Percentiles rank a stretch among this genome's conserved stretches.
Conservation (phyloP, 179 eudicot species). For the Sideroxylon spinosum region DNA sequence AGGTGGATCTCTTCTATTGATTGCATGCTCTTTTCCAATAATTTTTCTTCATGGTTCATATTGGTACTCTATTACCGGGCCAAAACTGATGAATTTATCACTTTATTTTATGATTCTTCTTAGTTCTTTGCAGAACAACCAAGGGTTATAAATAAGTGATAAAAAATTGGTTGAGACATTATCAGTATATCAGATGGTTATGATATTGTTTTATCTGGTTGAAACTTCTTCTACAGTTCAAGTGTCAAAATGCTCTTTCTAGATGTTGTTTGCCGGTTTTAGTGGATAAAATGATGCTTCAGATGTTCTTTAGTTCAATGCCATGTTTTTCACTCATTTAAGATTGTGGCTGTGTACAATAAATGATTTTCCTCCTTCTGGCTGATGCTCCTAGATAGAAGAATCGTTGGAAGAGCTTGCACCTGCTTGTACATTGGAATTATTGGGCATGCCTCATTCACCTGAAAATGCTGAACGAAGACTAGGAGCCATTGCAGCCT, state of each 20-base stretch:
- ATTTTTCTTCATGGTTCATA: neutral
- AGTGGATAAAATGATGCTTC: conserved; percentile 10
- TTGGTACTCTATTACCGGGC: neutral
- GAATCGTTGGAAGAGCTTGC: conserved; percentile 92
- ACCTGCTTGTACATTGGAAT: conserved; percentile 91
- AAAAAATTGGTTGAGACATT: neutral
- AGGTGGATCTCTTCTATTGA: conserved; percentile 49
- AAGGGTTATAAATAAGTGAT: neutral
- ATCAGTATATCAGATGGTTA: conserved; percentile 3
- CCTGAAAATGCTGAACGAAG: conserved; percentile 86
- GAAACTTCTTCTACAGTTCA: neutral
- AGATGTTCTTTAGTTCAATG: neutral
- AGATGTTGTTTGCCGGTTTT: neutral
- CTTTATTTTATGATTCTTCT: neutral
- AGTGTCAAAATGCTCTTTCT: neutral
- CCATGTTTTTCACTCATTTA: neutral
- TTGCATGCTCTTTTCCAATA: neutral
- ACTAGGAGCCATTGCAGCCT: conserved; percentile 81
- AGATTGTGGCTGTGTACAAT: conserved; percentile 2
- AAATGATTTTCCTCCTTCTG: neutral
- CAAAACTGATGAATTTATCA: neutral
- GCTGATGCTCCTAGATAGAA: conserved; percentile 56
- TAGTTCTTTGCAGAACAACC: neutral
- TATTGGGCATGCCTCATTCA: conserved; percentile 74
- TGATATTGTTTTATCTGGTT: neutral